Evolutionary conservation across 352 stramenopile species (phyloP).

Genomic region (Pythium scleroteichum): DNA sequence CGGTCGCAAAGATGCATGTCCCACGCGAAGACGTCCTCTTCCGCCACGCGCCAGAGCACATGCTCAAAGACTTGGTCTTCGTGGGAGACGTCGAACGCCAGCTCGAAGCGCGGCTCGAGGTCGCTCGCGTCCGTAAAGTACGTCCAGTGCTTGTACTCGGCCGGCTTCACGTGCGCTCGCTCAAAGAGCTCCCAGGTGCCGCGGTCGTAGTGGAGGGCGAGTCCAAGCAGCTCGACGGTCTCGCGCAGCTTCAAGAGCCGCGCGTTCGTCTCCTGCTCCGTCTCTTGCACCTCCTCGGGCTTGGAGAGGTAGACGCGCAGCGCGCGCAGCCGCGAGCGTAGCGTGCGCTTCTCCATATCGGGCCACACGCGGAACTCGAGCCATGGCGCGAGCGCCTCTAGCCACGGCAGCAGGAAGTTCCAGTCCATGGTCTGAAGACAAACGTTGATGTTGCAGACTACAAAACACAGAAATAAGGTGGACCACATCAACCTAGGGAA

Average conservation of each 20-base stretch:
- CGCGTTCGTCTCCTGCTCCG: background rate
- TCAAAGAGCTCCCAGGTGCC: conserved; percentile 9
- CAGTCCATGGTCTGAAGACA: background rate
- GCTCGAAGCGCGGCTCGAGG: conserved; percentile 14
- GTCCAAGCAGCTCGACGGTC: conserved; percentile 11
- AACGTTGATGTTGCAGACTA: background rate
- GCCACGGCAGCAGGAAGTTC: conserved; percentile 1
- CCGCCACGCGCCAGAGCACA: background rate
- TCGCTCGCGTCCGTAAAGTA: conserved; percentile 4
- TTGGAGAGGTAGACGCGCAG: conserved; percentile 17
- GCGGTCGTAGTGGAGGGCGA: conserved; percentile 14
- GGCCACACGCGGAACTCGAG: conserved; percentile 15
- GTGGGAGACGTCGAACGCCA: conserved; percentile 17
- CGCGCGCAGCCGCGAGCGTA: conserved; percentile 10
- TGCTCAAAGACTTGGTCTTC: conserved; percentile 4
- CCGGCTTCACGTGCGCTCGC: background rate
- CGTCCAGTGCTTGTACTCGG: conserved; percentile 13
- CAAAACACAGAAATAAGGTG: background rate
- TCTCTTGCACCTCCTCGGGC: conserved; percentile 9
- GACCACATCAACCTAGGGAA: background rate
- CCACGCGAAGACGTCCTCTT: conserved; percentile 15
- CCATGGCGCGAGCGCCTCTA: conserved; percentile 14
- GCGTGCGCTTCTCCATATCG: conserved; percentile 15
- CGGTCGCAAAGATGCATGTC: conserved; percentile 12
- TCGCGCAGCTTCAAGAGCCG: conserved; percentile 3